Conservation (phyloP, 1,284 basidiomycete species). For the Phylloporus sp. region DNA sequence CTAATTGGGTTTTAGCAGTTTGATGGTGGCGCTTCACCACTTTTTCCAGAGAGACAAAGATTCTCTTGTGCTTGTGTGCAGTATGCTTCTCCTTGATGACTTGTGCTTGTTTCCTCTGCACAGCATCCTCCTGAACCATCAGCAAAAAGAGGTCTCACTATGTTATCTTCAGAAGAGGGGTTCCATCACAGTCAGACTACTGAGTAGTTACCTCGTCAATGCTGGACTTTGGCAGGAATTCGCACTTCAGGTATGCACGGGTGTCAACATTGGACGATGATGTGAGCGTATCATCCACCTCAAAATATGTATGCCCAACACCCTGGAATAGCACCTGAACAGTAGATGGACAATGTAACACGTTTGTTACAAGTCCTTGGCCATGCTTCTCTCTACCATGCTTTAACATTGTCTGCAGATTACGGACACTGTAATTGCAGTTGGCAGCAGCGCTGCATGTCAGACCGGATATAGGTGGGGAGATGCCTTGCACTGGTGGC, state of each 20-base stretch:
- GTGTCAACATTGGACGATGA: background rate
- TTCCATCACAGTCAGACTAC: background rate
- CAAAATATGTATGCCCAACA: background rate
- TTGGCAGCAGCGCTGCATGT: background rate
- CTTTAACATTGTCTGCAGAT: slow-evolving; percentile 6
- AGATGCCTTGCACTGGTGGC: background rate
- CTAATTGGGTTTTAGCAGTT: background rate
- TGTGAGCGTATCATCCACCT: background rate
- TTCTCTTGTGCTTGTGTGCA: background rate
- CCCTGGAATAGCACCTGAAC: slow-evolving; percentile 3
- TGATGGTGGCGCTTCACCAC: background rate
- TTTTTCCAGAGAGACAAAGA: background rate
- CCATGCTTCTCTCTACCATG: slow-evolving; percentile 4
- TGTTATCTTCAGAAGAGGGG: slow-evolving; percentile 12
- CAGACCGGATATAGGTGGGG: background rate
- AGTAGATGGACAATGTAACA: background rate
- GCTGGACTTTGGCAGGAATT: background rate
- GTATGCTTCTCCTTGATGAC: slow-evolving; percentile 5
- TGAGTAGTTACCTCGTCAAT: background rate
- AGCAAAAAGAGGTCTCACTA: slow-evolving; percentile 10
- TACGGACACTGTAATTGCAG: slow-evolving; percentile 9
- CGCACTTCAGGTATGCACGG: background rate
- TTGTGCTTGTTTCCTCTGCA: background rate
- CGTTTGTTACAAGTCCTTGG: background rate
- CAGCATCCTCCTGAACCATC: background rate